These are phyloP conservation scores for Inga oerstediana DNA, from an alignment of 306 rosid species.

Conservation along the genomic window DNA sequence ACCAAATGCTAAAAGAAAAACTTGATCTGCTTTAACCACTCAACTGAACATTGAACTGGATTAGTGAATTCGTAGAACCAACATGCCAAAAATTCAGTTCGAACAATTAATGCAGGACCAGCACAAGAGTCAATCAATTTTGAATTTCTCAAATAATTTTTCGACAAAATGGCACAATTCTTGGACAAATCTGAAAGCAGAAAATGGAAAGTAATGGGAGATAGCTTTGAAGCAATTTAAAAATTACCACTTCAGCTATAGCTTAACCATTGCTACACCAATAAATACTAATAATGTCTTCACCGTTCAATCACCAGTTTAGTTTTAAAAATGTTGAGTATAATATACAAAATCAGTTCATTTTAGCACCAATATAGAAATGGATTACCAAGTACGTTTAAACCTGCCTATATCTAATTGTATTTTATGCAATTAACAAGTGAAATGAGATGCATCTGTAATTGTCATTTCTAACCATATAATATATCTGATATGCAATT, in stretches of 20 bases:
- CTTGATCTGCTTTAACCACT: too few relatives aligned
- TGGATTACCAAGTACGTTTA: background rate
- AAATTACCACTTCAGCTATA: background rate
- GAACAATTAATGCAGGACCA: too few relatives aligned
- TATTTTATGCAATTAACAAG: too few relatives aligned
- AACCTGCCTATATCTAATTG: background rate
- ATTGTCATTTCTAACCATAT: background rate
- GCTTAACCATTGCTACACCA: background rate
- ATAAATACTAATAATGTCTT: background rate
- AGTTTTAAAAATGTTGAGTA: background rate
- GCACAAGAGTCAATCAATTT: too few relatives aligned
- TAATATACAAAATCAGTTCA: background rate
- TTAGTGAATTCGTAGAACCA: too few relatives aligned
- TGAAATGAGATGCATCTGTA: background rate
- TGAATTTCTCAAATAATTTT: too few relatives aligned
- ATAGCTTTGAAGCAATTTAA: background rate
- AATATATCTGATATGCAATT: background rate
- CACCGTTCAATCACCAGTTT: background rate
- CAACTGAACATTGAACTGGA: too few relatives aligned
- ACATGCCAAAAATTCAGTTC: too few relatives aligned
- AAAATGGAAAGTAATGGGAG: background rate
- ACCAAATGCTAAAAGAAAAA: too few relatives aligned
- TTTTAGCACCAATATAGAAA: background rate
- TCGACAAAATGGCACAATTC: background rate
- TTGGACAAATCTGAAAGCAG: background rate